Evolutionary conservation across 1,284 basidiomycete species (phyloP), one percentile per base, ranked within the genome.

Genomic region (Schizophyllum amplum): DNA sequence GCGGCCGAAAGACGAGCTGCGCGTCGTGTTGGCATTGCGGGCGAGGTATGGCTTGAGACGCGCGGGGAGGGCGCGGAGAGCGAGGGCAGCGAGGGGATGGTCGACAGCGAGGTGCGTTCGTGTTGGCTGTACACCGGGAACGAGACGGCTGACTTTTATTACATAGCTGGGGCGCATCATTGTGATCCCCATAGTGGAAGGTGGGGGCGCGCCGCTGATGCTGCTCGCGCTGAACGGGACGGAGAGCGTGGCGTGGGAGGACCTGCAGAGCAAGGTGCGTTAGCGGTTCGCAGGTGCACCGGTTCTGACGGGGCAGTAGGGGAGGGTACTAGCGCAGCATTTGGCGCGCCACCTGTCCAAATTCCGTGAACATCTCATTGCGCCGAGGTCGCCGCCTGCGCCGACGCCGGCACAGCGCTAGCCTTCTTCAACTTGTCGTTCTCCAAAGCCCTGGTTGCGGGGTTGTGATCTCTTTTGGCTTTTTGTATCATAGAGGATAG

Each of bases 1-100:
- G 26, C 73, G 79, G 57, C 69, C 81, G 33, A 90, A 89, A 69
- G 88, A 90, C 64, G 81, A 86, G 58, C 76, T 90, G 52, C 80
- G 84, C 56, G 77, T 90, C 27, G 71, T 86, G 85, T 85, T 11
- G 88, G 87, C 17, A 69, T 90, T 13, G 80, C 81, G 52, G 80
- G 80, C 7, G 87, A 90, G 66, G 75, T 87, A 47, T 90, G 88
- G 87, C 80, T 81, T 56, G 87, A 90, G 69, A 84, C 82, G 21
- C 75, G 74, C 58, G 81, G 79, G 51, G 73, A 81, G 52, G 81
- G 79, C 5, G 70, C 76, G 51, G 86, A 42, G 17, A 75, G 74
- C 58, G 81, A 79, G 51, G 73, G 81, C 51, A 81, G 79, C 6
- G 70, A 76, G 51, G 86, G 85, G 22, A 84, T 85, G 80, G 82